phyloP scores from a whole-genome alignment of 2,329 filamentous ascomycete species.

The Penicillium sp. region DNA sequence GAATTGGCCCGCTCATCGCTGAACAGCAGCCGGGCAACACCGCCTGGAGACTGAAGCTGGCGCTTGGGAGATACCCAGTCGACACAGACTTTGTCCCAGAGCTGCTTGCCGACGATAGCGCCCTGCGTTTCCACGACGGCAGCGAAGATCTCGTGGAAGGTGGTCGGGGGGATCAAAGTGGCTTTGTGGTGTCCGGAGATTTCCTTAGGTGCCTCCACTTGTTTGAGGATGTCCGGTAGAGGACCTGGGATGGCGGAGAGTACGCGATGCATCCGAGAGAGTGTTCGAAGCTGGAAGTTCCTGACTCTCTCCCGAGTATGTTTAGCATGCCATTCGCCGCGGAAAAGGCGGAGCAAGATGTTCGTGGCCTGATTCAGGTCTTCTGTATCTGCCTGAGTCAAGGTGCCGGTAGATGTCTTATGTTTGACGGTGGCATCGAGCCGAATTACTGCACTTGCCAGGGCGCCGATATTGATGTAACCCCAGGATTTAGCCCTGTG shows the following conservation, averaged over 20 bases:
- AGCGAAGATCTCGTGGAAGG: conserved; percentile 54
- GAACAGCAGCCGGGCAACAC: conserved; percentile 25
- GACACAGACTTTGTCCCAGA: conserved; percentile 51
- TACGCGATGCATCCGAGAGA: conserved; percentile 29
- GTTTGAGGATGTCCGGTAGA: conserved; percentile 26
- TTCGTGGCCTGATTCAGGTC: conserved; percentile 26
- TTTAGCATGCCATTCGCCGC: conserved; percentile 26
- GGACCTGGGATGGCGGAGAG: conserved; percentile 32
- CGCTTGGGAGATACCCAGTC: conserved; percentile 20
- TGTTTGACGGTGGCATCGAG: conserved; percentile 28
- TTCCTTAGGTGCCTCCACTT: conserved; percentile 11
- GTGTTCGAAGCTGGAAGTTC: conserved; percentile 28
- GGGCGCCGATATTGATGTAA: conserved; percentile 33
- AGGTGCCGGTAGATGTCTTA: conserved; percentile 2
- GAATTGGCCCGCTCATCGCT: conserved; percentile 19
- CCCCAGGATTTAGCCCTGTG: conserved; percentile 36
- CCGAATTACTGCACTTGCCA: conserved; percentile 41
- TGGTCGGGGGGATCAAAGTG: conserved; percentile 31
- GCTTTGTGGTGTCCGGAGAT: conserved; percentile 17
- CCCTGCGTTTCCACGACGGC: conserved; percentile 53
- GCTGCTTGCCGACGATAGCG: conserved; percentile 44
- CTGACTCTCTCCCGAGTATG: conserved; percentile 21
- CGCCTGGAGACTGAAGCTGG: conserved; percentile 24
- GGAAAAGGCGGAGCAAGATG: conserved; percentile 33
- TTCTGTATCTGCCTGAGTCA: conserved; percentile 1